A percentile compares a stretch with the other conserved stretches of the same genome.
phyloP scores from a whole-genome alignment of 2,329 filamentous ascomycete genomes.

The Chalara sp. region DNA sequence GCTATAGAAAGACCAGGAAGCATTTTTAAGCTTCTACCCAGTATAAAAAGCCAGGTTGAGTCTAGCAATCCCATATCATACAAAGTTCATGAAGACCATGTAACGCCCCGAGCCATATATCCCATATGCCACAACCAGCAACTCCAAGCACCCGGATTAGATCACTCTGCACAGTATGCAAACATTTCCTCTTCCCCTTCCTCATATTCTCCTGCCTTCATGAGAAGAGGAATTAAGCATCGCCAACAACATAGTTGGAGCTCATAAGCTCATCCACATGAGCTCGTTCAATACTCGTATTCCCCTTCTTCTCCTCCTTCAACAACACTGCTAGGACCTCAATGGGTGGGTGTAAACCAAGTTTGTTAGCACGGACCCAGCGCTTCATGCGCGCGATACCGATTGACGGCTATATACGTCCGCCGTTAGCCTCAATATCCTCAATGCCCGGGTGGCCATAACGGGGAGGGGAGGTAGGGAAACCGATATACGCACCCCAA shows the following conservation, averaged over 20 bases:
- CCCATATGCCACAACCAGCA: too few relatives aligned
- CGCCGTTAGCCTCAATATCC: neutral
- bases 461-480: neutral
- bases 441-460: neutral
- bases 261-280: constrained; percentile 65
- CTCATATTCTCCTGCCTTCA: too few relatives aligned
- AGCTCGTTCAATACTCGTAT: constrained; percentile 53
- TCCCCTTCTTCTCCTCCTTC: constrained; percentile 56
- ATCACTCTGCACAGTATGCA: too few relatives aligned
- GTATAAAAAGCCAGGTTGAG: too few relatives aligned
- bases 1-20: too few relatives aligned
- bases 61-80: too few relatives aligned
- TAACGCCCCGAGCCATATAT: too few relatives aligned
- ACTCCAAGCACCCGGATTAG: too few relatives aligned
- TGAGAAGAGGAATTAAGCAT: constrained; percentile 5
- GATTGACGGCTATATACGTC: constrained; percentile 65
- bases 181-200: too few relatives aligned
- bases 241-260: constrained; percentile 33
- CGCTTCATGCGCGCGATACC: constrained; percentile 75
- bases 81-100: too few relatives aligned
- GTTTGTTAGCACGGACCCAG: constrained; percentile 76
- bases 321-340: constrained; percentile 84
- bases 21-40: too few relatives aligned
- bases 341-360: constrained; percentile 82
- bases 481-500: constrained; percentile 62